Conservation (phyloP, 331 rosid species). For the Rhamnella rubrinervis region DNA sequence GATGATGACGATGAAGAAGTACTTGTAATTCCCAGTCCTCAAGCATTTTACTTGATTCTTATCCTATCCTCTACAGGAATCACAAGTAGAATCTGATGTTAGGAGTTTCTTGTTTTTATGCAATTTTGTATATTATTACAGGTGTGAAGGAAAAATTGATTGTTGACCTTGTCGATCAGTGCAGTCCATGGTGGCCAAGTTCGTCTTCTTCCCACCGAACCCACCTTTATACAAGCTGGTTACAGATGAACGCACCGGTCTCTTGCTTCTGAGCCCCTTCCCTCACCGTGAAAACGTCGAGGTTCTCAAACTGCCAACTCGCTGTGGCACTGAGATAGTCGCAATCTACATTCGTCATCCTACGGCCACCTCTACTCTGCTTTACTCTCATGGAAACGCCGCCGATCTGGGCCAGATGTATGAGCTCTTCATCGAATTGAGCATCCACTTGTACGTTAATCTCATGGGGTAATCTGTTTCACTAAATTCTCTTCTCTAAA, state of each 20-base stretch:
- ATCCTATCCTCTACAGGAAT: background rate
- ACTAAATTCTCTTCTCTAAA: background rate
- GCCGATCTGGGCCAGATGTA: conserved; percentile 99
- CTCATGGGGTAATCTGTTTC: conserved; percentile 71
- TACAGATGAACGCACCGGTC: conserved; percentile 63
- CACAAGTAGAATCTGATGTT: background rate
- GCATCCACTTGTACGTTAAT: conserved; percentile 86
- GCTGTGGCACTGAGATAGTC: conserved; percentile 77
- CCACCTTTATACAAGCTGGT: conserved; percentile 82
- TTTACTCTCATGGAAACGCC: conserved; percentile 97
- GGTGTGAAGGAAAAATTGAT: conserved; percentile 77
- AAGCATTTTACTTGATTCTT: background rate
- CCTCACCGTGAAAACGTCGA: conserved; percentile 95
- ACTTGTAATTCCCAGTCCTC: no score
- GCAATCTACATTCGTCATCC: conserved; percentile 85
- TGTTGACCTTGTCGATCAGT: no score
- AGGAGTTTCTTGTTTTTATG: background rate
- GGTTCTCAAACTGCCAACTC: conserved; percentile 70
- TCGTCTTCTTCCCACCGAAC: conserved; percentile 92
- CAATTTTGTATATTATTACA: conserved; percentile 38
- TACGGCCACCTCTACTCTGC: conserved; percentile 83
- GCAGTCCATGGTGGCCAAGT: conserved; percentile 92
- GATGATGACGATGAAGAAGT: no score
- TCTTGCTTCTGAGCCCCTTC: conserved; percentile 73
- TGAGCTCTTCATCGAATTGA: conserved; percentile 87